Evolutionary conservation across 176 grass and related monocot species (phyloP).

Genomic region (Triticum turgidum): DNA sequence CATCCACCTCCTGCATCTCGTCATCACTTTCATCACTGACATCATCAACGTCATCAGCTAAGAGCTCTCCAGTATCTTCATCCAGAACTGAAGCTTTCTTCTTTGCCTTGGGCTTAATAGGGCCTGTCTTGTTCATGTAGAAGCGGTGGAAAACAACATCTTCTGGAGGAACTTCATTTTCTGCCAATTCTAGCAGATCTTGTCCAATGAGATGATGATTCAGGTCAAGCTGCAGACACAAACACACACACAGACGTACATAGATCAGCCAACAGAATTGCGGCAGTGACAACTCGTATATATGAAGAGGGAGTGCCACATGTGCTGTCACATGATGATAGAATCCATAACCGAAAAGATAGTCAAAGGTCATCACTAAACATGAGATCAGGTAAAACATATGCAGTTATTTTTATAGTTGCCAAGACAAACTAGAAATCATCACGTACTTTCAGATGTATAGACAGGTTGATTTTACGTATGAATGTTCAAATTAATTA

Average conservation of each 20-base stretch:
- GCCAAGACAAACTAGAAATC: not conserved
- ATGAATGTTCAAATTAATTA: not conserved
- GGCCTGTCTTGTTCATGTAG: constrained; percentile 81
- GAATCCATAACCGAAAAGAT: not conserved
- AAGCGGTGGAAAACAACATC: constrained; percentile 96
- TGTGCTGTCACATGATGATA: not conserved
- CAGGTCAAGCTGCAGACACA: constrained; percentile 58
- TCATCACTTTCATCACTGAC: constrained; percentile 59
- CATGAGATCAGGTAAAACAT: not conserved
- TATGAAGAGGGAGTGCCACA: not conserved
- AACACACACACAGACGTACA: not conserved
- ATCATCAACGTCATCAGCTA: constrained; percentile 44
- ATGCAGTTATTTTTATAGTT: not conserved
- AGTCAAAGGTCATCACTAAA: not conserved
- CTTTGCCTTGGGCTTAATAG: constrained; percentile 64
- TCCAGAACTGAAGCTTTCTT: constrained; percentile 42
- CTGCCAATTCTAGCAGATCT: constrained; percentile 81
- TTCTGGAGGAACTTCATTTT: constrained; percentile 91
- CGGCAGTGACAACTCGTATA: not conserved
- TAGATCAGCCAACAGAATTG: constrained; percentile 22
- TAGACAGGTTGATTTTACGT: not conserved
- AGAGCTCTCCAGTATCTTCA: constrained; percentile 64
- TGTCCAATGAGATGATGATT: constrained; percentile 72
- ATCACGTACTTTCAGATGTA: no score
- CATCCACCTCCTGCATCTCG: constrained; percentile 55